Base-by-base conservation (phyloP, 2,329 filamentous ascomycete genomes). In the Xylaria arbuscula region DNA sequence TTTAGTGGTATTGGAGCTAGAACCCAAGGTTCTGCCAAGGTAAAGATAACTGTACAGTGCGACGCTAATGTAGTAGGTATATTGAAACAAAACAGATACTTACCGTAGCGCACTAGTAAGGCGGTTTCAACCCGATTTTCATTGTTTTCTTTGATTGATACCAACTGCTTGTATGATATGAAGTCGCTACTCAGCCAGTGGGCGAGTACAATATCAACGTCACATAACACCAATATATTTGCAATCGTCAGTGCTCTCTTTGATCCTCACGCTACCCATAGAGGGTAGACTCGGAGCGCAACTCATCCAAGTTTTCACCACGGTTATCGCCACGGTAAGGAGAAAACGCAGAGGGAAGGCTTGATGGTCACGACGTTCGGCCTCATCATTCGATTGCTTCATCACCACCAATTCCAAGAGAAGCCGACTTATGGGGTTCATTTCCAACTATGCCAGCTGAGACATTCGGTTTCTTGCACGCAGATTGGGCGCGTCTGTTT, bases 241-340 rank as follows among this genome's bases (percentile, higher is more conserved):
- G 62, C 73, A 75, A 81, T 81, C 83, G 83, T 86, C 85, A 84
- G 85, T 78, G 85, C 85, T 86, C 85, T 89, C 87, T 88, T 89
- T 89, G 84, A 82, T 88, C 86, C 77, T 86, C 86, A 85, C 78
- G 62, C 74, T 73, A 71, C 76, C 75, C 51, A 22, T 64, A 51
- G 50, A 71, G 73, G 72, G 61, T 38, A 70, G 74, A 80, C 78
- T 83, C 81, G 80, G 84, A 78, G 76, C 80, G 76, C 72, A 73
- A 38, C 66, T 62, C 59, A 72, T 15, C 67, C 56, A 72, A 64
- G 62, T 57, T 53, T 59, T 69, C 66, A 62, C 65, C 71, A 80
- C 80, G 84, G 84, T 83, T 85, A 82, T 76, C 78, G 67, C 63
- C 57, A 64, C 59, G 64, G 70, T 28, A 36, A 61, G 51, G 69